These are phyloP conservation scores for Aspergillus affinis DNA, from an alignment of 495 filamentous ascomycete genomes.

Conservation along the genomic window DNA sequence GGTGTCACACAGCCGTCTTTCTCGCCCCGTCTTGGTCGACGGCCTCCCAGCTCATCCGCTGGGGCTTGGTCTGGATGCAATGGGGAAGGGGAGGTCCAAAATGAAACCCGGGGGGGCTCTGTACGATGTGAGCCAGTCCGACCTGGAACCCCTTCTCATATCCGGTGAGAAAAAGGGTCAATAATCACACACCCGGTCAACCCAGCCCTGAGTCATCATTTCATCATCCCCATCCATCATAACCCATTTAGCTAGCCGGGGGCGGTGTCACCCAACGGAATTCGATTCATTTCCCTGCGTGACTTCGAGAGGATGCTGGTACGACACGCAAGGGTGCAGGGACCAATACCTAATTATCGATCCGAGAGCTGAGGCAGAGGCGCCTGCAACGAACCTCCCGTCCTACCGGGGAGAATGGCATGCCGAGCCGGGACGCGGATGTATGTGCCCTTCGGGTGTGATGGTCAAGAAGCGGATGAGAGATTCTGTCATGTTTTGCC, in stretches of 20 bases:
- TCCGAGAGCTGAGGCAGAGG: not conserved
- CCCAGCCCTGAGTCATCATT: not conserved
- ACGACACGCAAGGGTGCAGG: constrained; percentile 1
- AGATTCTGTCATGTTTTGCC: not conserved
- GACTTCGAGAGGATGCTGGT: not conserved
- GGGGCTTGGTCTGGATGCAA: not conserved
- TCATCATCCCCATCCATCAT: not conserved
- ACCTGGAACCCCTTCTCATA: not conserved
- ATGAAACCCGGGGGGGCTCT: not conserved
- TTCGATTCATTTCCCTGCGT: constrained; percentile 1
- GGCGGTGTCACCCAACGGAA: not conserved
- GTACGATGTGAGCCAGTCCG: not conserved
- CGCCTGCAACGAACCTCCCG: not conserved
- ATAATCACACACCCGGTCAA: not conserved
- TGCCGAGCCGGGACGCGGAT: not conserved
- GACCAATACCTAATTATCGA: constrained; percentile 7
- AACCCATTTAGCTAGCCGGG: not conserved
- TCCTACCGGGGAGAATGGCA: constrained; percentile 4
- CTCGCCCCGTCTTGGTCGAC: not conserved
- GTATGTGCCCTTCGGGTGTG: constrained; percentile 3
- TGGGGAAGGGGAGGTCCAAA: not conserved
- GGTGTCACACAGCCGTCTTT: not conserved
- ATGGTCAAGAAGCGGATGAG: not conserved
- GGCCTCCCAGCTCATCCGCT: not conserved
- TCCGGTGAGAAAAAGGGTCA: not conserved